Conservation (phyloP, 1,284 basidiomycete genomes). For the Trametes pubescens region DNA sequence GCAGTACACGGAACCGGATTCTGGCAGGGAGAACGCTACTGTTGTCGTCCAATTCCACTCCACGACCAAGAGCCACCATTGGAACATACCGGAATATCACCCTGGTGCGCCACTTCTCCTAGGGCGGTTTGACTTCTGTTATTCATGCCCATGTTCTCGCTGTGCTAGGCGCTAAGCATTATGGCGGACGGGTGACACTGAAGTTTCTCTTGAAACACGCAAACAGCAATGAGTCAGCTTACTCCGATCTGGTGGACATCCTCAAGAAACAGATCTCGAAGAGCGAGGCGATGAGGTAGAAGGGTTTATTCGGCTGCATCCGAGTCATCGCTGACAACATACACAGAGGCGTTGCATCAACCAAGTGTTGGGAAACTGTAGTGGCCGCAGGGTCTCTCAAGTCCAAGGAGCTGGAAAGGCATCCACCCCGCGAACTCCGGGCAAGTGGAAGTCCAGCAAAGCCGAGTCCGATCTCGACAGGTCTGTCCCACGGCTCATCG, state of each 20-base stretch:
- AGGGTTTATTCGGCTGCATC: not conserved
- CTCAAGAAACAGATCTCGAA: conserved; percentile 18
- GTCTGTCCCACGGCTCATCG: conserved; percentile 12
- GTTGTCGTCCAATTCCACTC: not conserved
- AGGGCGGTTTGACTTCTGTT: not conserved
- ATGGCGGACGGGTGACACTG: conserved; percentile 26
- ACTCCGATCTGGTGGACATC: conserved; percentile 18
- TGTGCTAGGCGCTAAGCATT: conserved; percentile 15
- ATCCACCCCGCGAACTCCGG: not conserved
- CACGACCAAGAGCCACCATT: not conserved
- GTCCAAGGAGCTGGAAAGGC: not conserved
- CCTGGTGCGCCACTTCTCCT: not conserved
- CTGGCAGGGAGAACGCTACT: not conserved
- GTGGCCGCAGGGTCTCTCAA: conserved; percentile 3
- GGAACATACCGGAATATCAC: not conserved
- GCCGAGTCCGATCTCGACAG: conserved; percentile 12
- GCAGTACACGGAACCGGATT: not conserved
- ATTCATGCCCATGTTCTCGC: not conserved
- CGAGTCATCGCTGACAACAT: not conserved
- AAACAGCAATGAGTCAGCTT: conserved; percentile 27
- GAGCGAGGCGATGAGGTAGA: conserved; percentile 4
- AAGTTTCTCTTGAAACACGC: conserved; percentile 27
- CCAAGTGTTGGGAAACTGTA: conserved; percentile 6
- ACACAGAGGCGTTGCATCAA: not conserved
- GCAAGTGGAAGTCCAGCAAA: not conserved